phyloP scores from a whole-genome alignment of 2,329 filamentous ascomycete species.

The Ophiostoma novo-ulmi region DNA sequence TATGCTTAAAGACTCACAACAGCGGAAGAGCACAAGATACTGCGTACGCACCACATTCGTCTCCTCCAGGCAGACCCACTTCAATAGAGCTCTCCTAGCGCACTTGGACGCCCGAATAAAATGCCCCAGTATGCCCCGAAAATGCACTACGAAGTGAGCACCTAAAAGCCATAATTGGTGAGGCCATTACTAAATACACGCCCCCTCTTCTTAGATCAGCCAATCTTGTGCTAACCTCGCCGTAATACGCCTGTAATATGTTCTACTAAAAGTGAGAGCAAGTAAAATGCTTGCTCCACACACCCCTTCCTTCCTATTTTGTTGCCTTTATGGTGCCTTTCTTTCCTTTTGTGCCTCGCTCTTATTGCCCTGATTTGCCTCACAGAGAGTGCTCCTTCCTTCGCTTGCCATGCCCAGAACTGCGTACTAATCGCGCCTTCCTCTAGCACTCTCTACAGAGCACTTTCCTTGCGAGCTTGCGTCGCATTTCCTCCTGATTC shows the following conservation, averaged over 20 bases:
- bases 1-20: background rate
- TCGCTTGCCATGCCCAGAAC: background rate
- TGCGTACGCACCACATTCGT: background rate
- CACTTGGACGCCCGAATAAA: background rate
- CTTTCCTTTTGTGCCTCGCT: background rate
- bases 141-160: background rate
- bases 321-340: too few relatives aligned
- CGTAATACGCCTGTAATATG: background rate
- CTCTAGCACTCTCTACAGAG: background rate
- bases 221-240: constrained; percentile 5
- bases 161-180: background rate
- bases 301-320: background rate
- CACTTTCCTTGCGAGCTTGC: background rate
- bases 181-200: background rate
- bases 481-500: background rate
- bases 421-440: background rate
- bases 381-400: background rate
- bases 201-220: background rate
- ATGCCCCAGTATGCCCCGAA: background rate
- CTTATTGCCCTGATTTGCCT: constrained; percentile 1
- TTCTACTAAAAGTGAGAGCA: background rate
- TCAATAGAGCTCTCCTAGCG: constrained; percentile 10
- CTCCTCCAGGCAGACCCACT: background rate
- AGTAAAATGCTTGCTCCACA: background rate
- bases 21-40: background rate